A percentile compares a stretch with the other conserved stretches of the same genome.
phyloP scores from a whole-genome alignment of 768 basidiomycete genomes.

The Tricholoma saponaceum region DNA sequence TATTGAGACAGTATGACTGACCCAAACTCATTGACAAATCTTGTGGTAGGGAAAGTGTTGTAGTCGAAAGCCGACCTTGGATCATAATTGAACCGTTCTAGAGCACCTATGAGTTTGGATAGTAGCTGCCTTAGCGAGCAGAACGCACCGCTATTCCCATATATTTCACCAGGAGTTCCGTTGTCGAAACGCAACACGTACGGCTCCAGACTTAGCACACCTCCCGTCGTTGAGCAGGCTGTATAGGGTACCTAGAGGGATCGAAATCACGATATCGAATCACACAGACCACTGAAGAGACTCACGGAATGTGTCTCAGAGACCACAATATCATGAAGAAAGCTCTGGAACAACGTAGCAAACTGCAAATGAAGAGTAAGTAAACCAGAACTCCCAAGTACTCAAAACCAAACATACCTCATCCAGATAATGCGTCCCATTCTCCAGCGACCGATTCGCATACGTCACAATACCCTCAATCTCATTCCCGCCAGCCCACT shows the following conservation, averaged over 20 bases:
- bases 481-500: slow-evolving; percentile 62
- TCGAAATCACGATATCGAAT: background rate
- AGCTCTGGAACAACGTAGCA: slow-evolving; percentile 47
- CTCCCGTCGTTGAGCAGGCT: slow-evolving; percentile 55
- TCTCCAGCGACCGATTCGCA: slow-evolving; percentile 30
- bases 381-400: background rate
- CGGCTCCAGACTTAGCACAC: slow-evolving; percentile 54
- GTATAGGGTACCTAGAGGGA: slow-evolving; percentile 47
- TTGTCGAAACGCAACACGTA: slow-evolving; percentile 48
- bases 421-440: slow-evolving; percentile 45
- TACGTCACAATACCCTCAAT: slow-evolving; percentile 49
- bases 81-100: slow-evolving; percentile 58
- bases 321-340: slow-evolving; percentile 42
- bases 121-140: background rate
- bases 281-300: background rate
- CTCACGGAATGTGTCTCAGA: slow-evolving; percentile 48
- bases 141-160: slow-evolving; percentile 46
- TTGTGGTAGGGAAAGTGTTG: slow-evolving; percentile 44
- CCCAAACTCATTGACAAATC: slow-evolving; percentile 62
- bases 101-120: background rate
- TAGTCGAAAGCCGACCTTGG: slow-evolving; percentile 49
- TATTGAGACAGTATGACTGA: slow-evolving; percentile 15
- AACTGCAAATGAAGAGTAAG: slow-evolving; percentile 27
- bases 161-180: slow-evolving; percentile 47
- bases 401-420: slow-evolving; percentile 30